Conservation (phyloP, 2,329 filamentous ascomycete species). For the Venturia asperata region DNA sequence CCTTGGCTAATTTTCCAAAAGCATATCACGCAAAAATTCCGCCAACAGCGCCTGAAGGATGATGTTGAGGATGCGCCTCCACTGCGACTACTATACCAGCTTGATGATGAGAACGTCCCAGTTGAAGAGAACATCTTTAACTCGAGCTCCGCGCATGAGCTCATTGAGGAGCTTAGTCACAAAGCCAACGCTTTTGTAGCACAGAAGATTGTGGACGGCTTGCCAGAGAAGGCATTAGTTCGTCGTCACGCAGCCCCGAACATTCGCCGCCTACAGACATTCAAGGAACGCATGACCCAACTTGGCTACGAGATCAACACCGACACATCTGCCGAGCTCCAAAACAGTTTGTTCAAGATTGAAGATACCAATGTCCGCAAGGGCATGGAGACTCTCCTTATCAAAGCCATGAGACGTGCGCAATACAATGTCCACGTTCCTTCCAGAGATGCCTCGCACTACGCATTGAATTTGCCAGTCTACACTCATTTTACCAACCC, state of each 20-base stretch:
- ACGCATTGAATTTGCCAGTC: constrained; percentile 81
- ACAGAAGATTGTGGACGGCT: constrained; percentile 66
- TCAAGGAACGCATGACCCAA: constrained; percentile 86
- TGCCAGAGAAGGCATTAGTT: constrained; percentile 89
- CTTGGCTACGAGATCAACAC: constrained; percentile 87
- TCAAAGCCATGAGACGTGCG: constrained; percentile 93
- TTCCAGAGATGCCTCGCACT: constrained; percentile 78
- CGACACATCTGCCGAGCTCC: constrained; percentile 79
- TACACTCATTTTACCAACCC: constrained; percentile 98
- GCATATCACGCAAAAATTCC: constrained; percentile 81
- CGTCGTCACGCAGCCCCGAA: constrained; percentile 82
- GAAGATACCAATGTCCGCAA: constrained; percentile 84
- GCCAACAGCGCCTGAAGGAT: constrained; percentile 76
- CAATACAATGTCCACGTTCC: constrained; percentile 90
- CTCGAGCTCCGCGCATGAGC: constrained; percentile 78
- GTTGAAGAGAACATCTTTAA: constrained; percentile 96
- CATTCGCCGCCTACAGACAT: constrained; percentile 77
- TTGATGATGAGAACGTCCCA: constrained; percentile 96
- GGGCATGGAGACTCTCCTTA: constrained; percentile 92
- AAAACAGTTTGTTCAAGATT: constrained; percentile 92
- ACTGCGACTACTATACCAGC: constrained; percentile 80
- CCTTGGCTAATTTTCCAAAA: constrained; percentile 28
- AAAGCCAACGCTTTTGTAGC: constrained; percentile 88
- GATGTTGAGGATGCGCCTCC: constrained; percentile 68
- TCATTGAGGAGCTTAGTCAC: constrained; percentile 91